These are phyloP conservation scores for Irpex sp. DNA, from an alignment of 1,284 basidiomycete genomes.

Conservation along the genomic window DNA sequence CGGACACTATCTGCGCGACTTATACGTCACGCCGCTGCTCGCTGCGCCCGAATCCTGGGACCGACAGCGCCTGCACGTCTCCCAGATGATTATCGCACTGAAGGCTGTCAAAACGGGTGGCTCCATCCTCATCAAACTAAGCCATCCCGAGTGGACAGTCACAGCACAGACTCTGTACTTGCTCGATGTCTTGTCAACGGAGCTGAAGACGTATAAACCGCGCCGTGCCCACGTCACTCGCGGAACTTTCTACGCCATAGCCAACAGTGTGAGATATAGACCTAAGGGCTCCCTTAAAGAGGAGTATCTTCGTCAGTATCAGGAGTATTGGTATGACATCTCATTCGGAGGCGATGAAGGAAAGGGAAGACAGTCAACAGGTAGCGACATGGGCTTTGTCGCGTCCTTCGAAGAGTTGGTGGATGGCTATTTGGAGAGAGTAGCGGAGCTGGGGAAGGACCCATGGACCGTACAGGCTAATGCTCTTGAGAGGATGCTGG, in stretches of 20 bases:
- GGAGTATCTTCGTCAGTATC: conserved; percentile 11
- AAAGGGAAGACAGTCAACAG: conserved; percentile 2
- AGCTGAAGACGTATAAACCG: conserved; percentile 30
- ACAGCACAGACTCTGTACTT: conserved; percentile 30
- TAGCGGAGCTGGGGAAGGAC: conserved; percentile 13
- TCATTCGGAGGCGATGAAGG: conserved; percentile 6
- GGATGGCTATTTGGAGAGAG: conserved; percentile 9
- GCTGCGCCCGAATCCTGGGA: conserved; percentile 8
- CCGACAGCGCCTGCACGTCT: conserved; percentile 26
- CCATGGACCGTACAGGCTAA: conserved; percentile 16
- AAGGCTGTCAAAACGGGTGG: conserved; percentile 23
- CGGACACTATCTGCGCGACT: conserved; percentile 29
- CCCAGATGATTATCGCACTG: conserved; percentile 31
- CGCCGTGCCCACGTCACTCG: conserved; percentile 25
- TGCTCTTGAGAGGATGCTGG: conserved; percentile 10
- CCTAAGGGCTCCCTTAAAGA: neutral
- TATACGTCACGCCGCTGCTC: conserved; percentile 9
- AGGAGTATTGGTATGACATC: conserved; percentile 15
- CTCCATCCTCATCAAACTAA: conserved; percentile 31
- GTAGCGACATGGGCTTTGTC: conserved; percentile 15
- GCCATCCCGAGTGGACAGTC: conserved; percentile 26
- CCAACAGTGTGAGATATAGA: conserved; percentile 19
- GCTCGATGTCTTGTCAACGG: conserved; percentile 27
- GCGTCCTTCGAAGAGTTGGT: conserved; percentile 10
- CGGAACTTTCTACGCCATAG: conserved; percentile 30